Base-by-base conservation (phyloP, 805 yeast species). In the Candida tibetensis region DNA sequence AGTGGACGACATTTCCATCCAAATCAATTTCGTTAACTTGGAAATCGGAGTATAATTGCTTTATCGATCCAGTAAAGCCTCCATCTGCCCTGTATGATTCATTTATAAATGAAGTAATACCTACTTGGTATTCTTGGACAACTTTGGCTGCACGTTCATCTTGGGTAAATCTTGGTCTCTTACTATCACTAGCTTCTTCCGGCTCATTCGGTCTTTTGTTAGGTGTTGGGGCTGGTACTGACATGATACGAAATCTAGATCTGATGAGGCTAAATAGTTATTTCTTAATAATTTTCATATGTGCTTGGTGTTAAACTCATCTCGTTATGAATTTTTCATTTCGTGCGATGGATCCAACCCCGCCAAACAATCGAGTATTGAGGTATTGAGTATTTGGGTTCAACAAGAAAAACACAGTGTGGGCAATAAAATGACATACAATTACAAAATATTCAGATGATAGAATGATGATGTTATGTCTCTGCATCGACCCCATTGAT, bases 31-130 rank as follows among this genome's bases (percentile, higher is more conserved):
- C 99, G 60, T 89, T 87, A 31, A 93, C 99, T 55, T 87, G 73
- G 58, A 93, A 93, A 58, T 93, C 99, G 9, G 95, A 82, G 62
- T 89, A 90, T 44, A 96, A 71, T 55, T 86, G 95, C 60, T 93
- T 93, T 51, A 93, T 69, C 10, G 75, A 72, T 2, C 98, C 99
- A 13, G 60, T 58, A 46, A 93, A 87, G 3, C 96, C 95, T 2
- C 53, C 54, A 26, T 55, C 41, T 17, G 40, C 41, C 7, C 69
- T 60, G 17, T 69, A 51, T 4, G 66, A 71, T 2, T 69, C 57
- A 33, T 79, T 77, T 25, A 88, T 62, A 51, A 67, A 90, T 36
- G 77, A 77, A 1, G 87, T 80, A 46, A 93, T 91, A 4, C 99
- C 99, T 7, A 93, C 99, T 57, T 89, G 95, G 2, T 47, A 26